Percentiles rank a stretch among this genome's conserved stretches.
phyloP scores from a whole-genome alignment of 2,329 filamentous ascomycete genomes.

The Aulographum hederae region DNA sequence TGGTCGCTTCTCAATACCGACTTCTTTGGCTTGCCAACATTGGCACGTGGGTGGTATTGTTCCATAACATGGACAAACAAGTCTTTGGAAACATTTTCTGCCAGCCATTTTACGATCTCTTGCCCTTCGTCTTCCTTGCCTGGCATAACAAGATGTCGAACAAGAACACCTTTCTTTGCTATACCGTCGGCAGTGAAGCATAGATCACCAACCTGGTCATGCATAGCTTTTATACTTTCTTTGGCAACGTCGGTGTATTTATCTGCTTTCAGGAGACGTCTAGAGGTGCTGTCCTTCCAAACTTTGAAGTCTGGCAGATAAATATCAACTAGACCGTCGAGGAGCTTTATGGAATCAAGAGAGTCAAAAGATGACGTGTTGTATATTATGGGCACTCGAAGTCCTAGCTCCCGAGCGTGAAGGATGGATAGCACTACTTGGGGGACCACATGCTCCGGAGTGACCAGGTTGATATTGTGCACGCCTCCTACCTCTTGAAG shows the following conservation, averaged over 20 bases:
- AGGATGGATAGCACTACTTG: conserved; percentile 65
- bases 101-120: conserved; percentile 61
- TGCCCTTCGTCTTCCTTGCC: conserved; percentile 56
- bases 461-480: conserved; percentile 84
- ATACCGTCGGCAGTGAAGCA: conserved; percentile 69
- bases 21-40: conserved; percentile 52
- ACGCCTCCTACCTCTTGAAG: conserved; percentile 60
- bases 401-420: conserved; percentile 49
- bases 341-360: conserved; percentile 47
- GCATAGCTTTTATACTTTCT: conserved; percentile 67
- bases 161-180: conserved; percentile 56
- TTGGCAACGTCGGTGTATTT: conserved; percentile 54
- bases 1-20: conserved; percentile 7
- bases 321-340: conserved; percentile 68
- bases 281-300: conserved; percentile 49
- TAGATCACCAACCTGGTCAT: conserved; percentile 63
- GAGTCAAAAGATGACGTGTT: conserved; percentile 75
- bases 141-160: conserved; percentile 74
- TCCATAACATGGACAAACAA: conserved; percentile 79
- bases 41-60: conserved; percentile 64
- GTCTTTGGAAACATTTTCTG: conserved; percentile 52
- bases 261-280: conserved; percentile 58
- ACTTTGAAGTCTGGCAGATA: conserved; percentile 84
- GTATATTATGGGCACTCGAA: conserved; percentile 61
- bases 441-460: conserved; percentile 71